phyloP scores from a whole-genome alignment of 2,329 filamentous ascomycete species.

The Eurotiales sp. region DNA sequence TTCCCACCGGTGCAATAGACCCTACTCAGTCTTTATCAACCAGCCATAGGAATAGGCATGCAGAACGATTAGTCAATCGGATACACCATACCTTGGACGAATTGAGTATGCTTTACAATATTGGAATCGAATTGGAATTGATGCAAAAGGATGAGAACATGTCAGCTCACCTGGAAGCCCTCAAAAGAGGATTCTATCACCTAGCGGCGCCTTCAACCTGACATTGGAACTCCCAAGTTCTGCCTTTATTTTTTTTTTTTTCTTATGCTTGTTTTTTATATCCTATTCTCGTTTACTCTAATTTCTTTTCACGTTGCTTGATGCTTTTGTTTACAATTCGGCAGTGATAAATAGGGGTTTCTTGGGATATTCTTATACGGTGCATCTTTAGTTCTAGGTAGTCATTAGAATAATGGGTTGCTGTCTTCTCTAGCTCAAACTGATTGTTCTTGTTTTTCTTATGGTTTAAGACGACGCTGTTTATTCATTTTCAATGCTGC shows the following conservation, averaged over 20 bases:
- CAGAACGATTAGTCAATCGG: not conserved
- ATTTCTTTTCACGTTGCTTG: too few species aligned
- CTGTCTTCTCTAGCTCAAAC: too few species aligned
- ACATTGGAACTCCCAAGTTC: not conserved
- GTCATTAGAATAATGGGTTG: too few species aligned
- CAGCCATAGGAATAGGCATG: not conserved
- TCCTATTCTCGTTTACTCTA: too few species aligned
- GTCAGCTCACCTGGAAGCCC: not conserved
- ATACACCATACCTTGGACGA: not conserved
- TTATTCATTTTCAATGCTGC: too few species aligned
- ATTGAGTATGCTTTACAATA: not conserved
- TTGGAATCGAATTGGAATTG: not conserved
- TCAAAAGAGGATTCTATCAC: not conserved
- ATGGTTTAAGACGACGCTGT: too few species aligned
- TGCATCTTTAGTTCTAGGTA: too few species aligned
- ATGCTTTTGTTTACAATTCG: too few species aligned
- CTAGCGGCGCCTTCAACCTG: not conserved
- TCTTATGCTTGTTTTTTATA: not conserved
- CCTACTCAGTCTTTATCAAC: not conserved
- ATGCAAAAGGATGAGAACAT: not conserved
- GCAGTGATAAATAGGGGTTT: too few species aligned
- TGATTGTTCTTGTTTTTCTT: too few species aligned
- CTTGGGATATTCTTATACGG: too few species aligned
- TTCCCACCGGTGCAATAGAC: not conserved
- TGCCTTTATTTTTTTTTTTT: not conserved